These are phyloP conservation scores for Xylaria hypoxylon DNA, from an alignment of 2,329 filamentous ascomycete species.

Conservation along the genomic window DNA sequence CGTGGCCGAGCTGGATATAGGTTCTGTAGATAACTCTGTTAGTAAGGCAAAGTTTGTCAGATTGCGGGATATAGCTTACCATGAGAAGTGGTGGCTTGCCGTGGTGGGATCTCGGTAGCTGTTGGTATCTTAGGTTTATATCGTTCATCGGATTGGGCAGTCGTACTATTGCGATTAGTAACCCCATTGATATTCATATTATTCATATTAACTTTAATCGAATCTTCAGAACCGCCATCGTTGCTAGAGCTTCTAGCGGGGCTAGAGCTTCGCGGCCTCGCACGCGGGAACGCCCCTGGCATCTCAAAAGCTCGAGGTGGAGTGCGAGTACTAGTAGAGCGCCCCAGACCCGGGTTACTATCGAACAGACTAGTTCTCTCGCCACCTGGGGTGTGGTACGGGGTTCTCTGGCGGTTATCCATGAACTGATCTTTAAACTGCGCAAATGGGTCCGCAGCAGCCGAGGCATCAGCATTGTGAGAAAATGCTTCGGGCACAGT, in stretches of 20 bases:
- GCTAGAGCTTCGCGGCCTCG: constrained; percentile 47
- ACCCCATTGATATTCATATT: constrained; percentile 27
- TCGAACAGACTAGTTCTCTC: constrained; percentile 71
- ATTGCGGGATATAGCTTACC: constrained; percentile 38
- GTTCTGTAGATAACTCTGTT: constrained; percentile 35
- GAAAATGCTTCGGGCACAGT: constrained; percentile 37
- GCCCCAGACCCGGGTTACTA: constrained; percentile 55
- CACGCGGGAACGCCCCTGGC: constrained; percentile 46
- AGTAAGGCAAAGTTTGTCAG: constrained; percentile 23
- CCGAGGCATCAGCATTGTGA: constrained; percentile 27
- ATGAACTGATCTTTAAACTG: constrained; percentile 59
- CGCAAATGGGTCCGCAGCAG: constrained; percentile 60
- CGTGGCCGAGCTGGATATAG: constrained; percentile 38
- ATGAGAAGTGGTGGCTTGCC: constrained; percentile 34
- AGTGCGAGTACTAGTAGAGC: constrained; percentile 61
- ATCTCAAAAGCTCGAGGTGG: constrained; percentile 46
- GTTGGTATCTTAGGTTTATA: constrained; percentile 38
- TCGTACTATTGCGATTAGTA: constrained; percentile 26
- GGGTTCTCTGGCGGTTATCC: constrained; percentile 67
- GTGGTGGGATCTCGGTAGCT: constrained; percentile 30
- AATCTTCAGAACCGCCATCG: constrained; percentile 46
- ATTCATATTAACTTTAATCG: constrained; percentile 36
- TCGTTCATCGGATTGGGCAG: constrained; percentile 41
- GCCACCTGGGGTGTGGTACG: constrained; percentile 66
- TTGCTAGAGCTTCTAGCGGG: constrained; percentile 47